Evolutionary conservation across 768 basidiomycete genomes (phyloP).

Genomic region (Vararia minispora): DNA sequence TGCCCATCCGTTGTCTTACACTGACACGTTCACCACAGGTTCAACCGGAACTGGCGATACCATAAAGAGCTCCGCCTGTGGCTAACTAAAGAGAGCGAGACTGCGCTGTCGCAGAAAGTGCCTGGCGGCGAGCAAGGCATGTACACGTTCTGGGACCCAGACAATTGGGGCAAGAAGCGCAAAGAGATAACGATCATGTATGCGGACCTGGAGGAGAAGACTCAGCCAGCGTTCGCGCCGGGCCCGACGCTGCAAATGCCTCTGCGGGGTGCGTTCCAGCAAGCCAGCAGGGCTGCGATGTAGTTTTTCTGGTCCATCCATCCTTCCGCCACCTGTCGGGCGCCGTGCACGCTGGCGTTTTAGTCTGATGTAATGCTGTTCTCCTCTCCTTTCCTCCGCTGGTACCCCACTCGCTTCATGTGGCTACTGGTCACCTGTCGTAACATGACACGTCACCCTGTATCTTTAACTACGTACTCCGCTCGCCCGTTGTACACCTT

Average conservation of each 20-base stretch:
- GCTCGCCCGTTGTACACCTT: too few relatives aligned
- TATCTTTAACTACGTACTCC: too few relatives aligned
- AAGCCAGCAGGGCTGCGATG: slow-evolving; percentile 15
- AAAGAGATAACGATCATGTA: slow-evolving; percentile 12
- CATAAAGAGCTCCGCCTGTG: slow-evolving; percentile 76
- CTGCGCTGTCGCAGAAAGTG: slow-evolving; percentile 57
- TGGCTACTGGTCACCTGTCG: too few relatives aligned
- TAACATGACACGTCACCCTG: too few relatives aligned
- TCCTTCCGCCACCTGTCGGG: too few relatives aligned
- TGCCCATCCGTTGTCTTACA: slow-evolving; percentile 8
- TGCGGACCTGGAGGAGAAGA: slow-evolving; percentile 15
- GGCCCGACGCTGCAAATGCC: slow-evolving; percentile 5
- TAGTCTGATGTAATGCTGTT: too few relatives aligned
- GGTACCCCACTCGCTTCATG: too few relatives aligned
- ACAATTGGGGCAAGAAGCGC: slow-evolving; percentile 16
- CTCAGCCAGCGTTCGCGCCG: slow-evolving; percentile 8
- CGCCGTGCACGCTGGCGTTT: too few relatives aligned
- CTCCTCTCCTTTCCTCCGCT: too few relatives aligned
- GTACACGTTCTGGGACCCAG: slow-evolving; percentile 25
- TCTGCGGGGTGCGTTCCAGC: slow-evolving; percentile 13
- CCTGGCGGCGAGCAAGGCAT: slow-evolving; percentile 69
- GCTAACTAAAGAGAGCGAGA: slow-evolving; percentile 76
- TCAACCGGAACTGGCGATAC: slow-evolving; percentile 86
- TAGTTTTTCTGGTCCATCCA: slow-evolving; percentile 2
- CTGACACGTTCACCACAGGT: slow-evolving; percentile 32